These are phyloP conservation scores for Lachnellula hyalina DNA, from an alignment of 2,329 filamentous ascomycete genomes.

Conservation along the genomic window DNA sequence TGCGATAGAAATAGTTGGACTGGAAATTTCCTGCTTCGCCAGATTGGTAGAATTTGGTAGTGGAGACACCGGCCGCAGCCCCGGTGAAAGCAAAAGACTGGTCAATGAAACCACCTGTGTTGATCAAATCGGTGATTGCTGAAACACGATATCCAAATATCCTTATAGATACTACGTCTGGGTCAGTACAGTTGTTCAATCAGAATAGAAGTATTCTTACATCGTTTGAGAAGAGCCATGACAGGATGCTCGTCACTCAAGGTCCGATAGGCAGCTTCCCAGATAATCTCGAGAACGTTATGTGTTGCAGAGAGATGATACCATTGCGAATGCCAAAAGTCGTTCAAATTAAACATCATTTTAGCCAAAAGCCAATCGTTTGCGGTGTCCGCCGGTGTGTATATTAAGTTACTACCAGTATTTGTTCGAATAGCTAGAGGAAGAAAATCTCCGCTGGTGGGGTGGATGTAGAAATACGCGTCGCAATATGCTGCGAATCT, in stretches of 20 bases:
- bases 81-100: conserved; percentile 10
- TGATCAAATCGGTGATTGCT: conserved; percentile 8
- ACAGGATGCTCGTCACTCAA: conserved; percentile 43
- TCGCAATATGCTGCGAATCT: conserved; percentile 39
- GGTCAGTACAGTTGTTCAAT: background rate
- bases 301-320: conserved; percentile 41
- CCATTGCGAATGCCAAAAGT: conserved; percentile 41
- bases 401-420: conserved; percentile 36
- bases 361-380: conserved; percentile 49
- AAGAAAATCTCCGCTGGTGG: conserved; percentile 38
- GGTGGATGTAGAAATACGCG: conserved; percentile 43
- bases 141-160: background rate
- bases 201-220: conserved; percentile 21
- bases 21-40: conserved; percentile 31
- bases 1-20: conserved; percentile 35
- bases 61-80: conserved; percentile 6
- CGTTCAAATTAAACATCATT: conserved; percentile 44
- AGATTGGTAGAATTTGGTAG: conserved; percentile 9
- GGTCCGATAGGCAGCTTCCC: conserved; percentile 41
- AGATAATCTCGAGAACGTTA: conserved; percentile 38
- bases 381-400: conserved; percentile 40
- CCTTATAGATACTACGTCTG: background rate
- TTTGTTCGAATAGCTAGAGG: conserved; percentile 46
- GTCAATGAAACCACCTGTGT: conserved; percentile 14
- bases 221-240: conserved; percentile 34